These are phyloP conservation scores for Sporothrix luriei DNA, from an alignment of 2,329 filamentous ascomycete species.

Conservation along the genomic window DNA sequence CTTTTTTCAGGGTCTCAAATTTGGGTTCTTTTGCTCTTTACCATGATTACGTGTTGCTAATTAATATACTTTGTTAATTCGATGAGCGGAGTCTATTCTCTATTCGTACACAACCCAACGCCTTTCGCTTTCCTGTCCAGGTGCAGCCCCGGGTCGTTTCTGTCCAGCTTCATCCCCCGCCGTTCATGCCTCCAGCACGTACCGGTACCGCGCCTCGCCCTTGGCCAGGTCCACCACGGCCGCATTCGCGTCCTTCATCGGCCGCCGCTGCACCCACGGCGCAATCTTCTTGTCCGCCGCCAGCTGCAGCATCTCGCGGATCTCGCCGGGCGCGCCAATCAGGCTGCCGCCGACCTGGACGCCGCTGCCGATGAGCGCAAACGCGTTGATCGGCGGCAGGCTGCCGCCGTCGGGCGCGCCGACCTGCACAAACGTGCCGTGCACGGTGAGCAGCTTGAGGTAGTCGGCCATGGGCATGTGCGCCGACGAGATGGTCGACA, in stretches of 20 bases:
- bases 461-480: conserved; percentile 66
- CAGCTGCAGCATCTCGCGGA: conserved; percentile 63
- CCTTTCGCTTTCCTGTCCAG: too few relatives aligned
- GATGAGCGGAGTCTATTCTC: too few relatives aligned
- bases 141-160: too few relatives aligned
- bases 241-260: conserved; percentile 61
- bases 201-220: conserved; percentile 58
- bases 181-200: conserved; percentile 44
- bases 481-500: conserved; percentile 56
- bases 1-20: too few relatives aligned
- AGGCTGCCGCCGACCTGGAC: conserved; percentile 52
- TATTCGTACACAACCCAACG: too few relatives aligned
- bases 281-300: conserved; percentile 61
- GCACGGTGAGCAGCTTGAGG: conserved; percentile 65
- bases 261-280: conserved; percentile 59
- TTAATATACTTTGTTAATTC: too few relatives aligned
- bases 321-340: conserved; percentile 59
- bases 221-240: conserved; percentile 59
- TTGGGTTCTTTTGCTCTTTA: too few relatives aligned
- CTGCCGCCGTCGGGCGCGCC: conserved; percentile 61
- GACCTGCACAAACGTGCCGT: conserved; percentile 67
- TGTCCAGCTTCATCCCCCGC: too few relatives aligned
- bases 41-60: too few relatives aligned
- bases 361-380: conserved; percentile 60
- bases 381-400: conserved; percentile 53